phyloP scores from a whole-genome alignment of 2,329 filamentous ascomycete species.

The Ophiocordyceps australis region DNA sequence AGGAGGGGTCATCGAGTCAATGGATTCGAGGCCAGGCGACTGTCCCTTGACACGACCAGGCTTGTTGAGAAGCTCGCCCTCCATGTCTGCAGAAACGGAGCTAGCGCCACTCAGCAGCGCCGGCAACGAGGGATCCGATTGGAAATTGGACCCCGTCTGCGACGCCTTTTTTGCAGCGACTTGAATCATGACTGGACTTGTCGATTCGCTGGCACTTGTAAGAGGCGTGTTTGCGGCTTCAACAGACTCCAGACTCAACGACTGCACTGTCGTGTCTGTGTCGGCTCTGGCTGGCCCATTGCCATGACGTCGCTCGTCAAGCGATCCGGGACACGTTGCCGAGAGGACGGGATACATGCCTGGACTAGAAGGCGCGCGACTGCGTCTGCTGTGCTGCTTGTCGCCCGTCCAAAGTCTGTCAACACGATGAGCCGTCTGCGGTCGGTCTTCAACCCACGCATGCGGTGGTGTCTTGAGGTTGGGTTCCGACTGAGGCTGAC shows the following conservation, averaged over 20 bases:
- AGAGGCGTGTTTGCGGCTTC: slow-evolving; percentile 28
- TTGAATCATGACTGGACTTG: slow-evolving; percentile 26
- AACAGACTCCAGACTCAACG: slow-evolving; percentile 33
- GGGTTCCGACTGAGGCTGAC: slow-evolving; percentile 24
- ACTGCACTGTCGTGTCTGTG: slow-evolving; percentile 25
- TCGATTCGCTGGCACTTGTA: slow-evolving; percentile 34
- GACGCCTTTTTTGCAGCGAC: slow-evolving; percentile 20
- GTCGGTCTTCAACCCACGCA: slow-evolving; percentile 20
- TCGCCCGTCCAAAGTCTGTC: slow-evolving; percentile 9
- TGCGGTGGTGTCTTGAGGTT: slow-evolving; percentile 16
- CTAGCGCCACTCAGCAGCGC: slow-evolving; percentile 45
- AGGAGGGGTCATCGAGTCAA: slow-evolving; percentile 35
- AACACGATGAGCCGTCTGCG: slow-evolving; percentile 26
- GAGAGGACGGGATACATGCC: slow-evolving; percentile 10
- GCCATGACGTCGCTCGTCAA: slow-evolving; percentile 13
- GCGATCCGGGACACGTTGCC: slow-evolving; percentile 26
- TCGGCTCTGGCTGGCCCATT: slow-evolving; percentile 18
- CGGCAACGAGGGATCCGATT: slow-evolving; percentile 45
- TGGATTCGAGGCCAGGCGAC: slow-evolving; percentile 27
- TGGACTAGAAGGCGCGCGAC: neutral
- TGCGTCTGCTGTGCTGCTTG: neutral
- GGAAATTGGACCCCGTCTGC: slow-evolving; percentile 32
- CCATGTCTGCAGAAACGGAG: slow-evolving; percentile 43
- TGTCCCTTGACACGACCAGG: slow-evolving; percentile 24
- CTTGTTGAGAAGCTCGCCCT: slow-evolving; percentile 37